Evolutionary conservation across 768 basidiomycete species (phyloP), one percentile per base, ranked within the genome.

Genomic region (Collybia sordida): DNA sequence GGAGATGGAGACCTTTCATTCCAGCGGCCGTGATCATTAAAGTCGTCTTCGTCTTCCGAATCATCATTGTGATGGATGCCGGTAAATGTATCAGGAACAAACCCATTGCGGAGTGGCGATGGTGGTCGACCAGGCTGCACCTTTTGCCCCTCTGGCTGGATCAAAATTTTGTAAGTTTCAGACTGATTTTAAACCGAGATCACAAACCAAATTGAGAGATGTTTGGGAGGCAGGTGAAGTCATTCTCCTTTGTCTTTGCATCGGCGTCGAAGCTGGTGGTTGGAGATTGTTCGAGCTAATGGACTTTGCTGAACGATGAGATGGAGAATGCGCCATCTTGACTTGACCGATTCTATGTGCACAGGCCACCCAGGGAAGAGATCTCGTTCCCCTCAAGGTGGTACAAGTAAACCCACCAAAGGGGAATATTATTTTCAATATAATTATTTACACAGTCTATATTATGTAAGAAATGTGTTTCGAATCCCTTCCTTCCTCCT

Each of bases 61-160:
- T 67, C 68, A 3, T 71, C 74, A 41, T 79, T 71, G n/a, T 72
- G 75, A 41, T 80, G 78, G 50, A 79, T 78, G 8, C 82, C 83
- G 6, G 82, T 83, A 39, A 66, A 73, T 6, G 83, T 81, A 54
- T 82, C 76, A 55, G 80, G 73, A 11, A 79, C 66, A 56, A 78
- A 79, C 24, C 76, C 78, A 55, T 88, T 85, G 11, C 89, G 77
- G 6, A 91, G 79, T 11, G 89, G 89, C 11, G 89, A 90, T 12
- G 82, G 82, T 6, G 88, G 83, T 28, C 87, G 72, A n/a, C 73
- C 66, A 18, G 67, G 63, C 31, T 66, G 68, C 37, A 68, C 71
- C 22, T 65, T 63, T 47, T 64, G 65, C 17, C 69, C 69, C 28
- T 73, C 70, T 12, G 77, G 77, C 74, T 75, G 50, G 7, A 36